Evolutionary conservation across 768 basidiomycete species (phyloP).

Genomic region (Dioszegia crocea): DNA sequence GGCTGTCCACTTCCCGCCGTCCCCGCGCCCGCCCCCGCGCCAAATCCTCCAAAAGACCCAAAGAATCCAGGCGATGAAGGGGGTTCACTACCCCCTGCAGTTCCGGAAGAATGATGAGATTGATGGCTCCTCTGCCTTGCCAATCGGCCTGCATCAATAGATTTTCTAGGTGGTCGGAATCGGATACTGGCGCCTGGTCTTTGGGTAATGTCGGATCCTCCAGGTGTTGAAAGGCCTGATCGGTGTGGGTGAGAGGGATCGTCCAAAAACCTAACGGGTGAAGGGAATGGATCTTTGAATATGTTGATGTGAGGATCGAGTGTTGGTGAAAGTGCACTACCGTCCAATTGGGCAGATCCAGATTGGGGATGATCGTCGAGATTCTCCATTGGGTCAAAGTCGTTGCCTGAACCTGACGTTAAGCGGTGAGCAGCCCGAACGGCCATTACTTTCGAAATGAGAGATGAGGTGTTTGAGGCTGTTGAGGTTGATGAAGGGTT

Average conservation of each 20-base stretch:
- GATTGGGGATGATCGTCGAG: neutral
- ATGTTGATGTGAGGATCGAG: neutral
- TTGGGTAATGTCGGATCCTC: neutral
- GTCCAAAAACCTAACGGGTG: neutral
- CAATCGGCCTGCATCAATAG: conserved; percentile 5
- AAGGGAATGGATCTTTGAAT: neutral
- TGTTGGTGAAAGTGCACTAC: too few species aligned
- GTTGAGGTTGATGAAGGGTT: neutral
- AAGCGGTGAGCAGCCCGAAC: conserved; percentile 8
- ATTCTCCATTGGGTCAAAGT: neutral
- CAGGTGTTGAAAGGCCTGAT: too few species aligned
- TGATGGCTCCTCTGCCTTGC: conserved; percentile 1
- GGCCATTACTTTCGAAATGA: conserved; percentile 6
- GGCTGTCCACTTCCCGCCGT: too few species aligned
- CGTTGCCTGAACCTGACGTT: neutral
- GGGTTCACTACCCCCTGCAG: neutral
- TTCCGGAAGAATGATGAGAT: neutral
- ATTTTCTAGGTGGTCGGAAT: conserved; percentile 2
- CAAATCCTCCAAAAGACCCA: neutral
- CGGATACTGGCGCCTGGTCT: neutral
- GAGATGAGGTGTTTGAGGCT: neutral
- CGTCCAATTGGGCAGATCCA: too few species aligned
- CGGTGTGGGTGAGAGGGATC: neutral
- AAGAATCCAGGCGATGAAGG: neutral
- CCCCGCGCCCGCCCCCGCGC: too few species aligned